These are phyloP conservation scores for Pistacia integerrima DNA, from an alignment of 345 rosid species.

Conservation along the genomic window DNA sequence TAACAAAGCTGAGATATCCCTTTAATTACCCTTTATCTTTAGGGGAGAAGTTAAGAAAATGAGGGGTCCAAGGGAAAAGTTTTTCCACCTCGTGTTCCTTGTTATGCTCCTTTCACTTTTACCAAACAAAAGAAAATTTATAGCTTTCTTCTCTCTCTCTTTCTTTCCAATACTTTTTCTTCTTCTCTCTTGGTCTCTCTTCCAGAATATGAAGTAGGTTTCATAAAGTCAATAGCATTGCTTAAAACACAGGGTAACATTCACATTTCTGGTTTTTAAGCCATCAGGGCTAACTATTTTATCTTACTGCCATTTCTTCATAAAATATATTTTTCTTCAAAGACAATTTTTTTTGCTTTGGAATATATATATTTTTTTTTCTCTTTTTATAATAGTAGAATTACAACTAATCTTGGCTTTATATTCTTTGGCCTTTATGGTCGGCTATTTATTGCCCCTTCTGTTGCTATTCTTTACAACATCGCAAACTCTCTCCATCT, in stretches of 20 bases:
- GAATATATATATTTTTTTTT: not conserved
- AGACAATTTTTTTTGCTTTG: not conserved
- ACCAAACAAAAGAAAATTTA: not conserved
- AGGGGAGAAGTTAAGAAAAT: not conserved
- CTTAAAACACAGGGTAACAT: not conserved
- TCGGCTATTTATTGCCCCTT: slow-evolving; percentile 37
- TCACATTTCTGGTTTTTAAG: not conserved
- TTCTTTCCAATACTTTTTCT: not conserved
- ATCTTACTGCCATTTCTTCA: not conserved
- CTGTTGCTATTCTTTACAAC: not conserved
- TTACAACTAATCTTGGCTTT: slow-evolving; percentile 30
- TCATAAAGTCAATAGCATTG: slow-evolving; percentile 2
- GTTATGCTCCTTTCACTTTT: not conserved
- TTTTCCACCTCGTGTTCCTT: not conserved
- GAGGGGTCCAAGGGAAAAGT: not conserved
- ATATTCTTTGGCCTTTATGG: slow-evolving; percentile 21
- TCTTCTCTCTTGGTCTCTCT: not conserved
- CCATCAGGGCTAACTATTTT: not conserved
- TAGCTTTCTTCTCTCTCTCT: not conserved
- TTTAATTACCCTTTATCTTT: not conserved
- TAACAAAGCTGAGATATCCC: not conserved
- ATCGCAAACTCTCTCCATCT: slow-evolving; percentile 18
- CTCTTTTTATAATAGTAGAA: slow-evolving; percentile 17
- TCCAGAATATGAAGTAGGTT: not conserved
- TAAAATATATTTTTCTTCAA: not conserved